A percentile compares a stretch with the other conserved stretches of the same genome.
Evolutionary conservation across 306 rosid species (phyloP).

Genomic region (Arachis hypogaea): DNA sequence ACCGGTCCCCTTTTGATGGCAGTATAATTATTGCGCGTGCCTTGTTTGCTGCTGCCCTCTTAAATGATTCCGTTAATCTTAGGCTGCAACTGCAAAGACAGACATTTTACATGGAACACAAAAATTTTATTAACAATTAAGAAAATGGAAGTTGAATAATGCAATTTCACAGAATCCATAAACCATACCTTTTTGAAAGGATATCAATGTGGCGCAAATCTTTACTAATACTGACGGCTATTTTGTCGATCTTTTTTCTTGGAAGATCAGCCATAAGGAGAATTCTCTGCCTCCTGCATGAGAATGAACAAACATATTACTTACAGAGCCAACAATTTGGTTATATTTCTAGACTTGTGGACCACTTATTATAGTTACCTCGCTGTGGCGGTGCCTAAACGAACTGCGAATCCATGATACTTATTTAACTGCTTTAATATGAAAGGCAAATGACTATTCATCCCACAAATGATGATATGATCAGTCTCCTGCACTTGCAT

Average conservation of each 20-base stretch:
- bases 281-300: slow-evolving; percentile 85
- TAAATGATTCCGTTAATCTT: slow-evolving; percentile 79
- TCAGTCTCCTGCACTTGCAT: slow-evolving; percentile 89
- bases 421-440: slow-evolving; percentile 86
- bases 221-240: slow-evolving; percentile 71
- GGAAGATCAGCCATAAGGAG: slow-evolving; percentile 98
- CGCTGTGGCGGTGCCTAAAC: slow-evolving; percentile 91
- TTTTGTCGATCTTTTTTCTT: slow-evolving; percentile 85
- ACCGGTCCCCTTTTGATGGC: slow-evolving; percentile 91
- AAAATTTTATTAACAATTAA: neutral
- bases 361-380: slow-evolving; percentile 56
- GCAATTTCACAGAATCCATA: slow-evolving; percentile 41
- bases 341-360: neutral
- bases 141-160: slow-evolving; percentile 23
- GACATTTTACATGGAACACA: neutral
- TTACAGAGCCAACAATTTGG: slow-evolving; percentile 40
- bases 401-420: slow-evolving; percentile 84
- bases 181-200: slow-evolving; percentile 82
- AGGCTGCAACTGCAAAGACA: slow-evolving; percentile 83
- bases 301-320: slow-evolving; percentile 35
- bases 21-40: slow-evolving; percentile 93
- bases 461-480: slow-evolving; percentile 95
- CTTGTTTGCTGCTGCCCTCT: slow-evolving; percentile 91
- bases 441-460: slow-evolving; percentile 82
- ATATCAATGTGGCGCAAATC: slow-evolving; percentile 86